Evolutionary conservation across 208 protist species (phyloP), one percentile per base, ranked within the genome.

Genomic region (Acanthamoeba healyi): DNA sequence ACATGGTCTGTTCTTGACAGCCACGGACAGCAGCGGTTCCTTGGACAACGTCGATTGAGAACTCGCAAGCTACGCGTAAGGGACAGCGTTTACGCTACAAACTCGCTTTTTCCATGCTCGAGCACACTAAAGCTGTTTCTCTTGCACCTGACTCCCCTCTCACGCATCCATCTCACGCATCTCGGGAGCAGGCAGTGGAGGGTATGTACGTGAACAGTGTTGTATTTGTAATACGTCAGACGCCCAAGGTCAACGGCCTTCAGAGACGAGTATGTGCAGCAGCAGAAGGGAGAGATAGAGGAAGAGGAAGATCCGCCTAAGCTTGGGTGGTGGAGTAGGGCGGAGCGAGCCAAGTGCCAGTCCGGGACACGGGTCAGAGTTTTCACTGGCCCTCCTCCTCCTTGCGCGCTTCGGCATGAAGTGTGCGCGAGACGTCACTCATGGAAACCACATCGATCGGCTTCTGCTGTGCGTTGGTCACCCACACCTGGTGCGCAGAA

Each of bases 401-500:
- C 77, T 86, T 86, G 9, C 9, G 44, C 29, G 24, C 42, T 44
- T 14, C 44, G 17, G 14, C 12, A 12, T 7, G 3, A 0, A 86
- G 22, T 24, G 44, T 36, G 77, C 77, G 77, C 77, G 58, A 17
- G 77, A 86, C 77, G 46, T 86, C 77, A 44, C 32, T 86, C 77
- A 86, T 86, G 22, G 77, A 86, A 1, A 86, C 77, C 44, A 86
- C 77, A 44, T 86, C 77, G 77, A 86, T 86, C n/a, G 77, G 77
- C 46, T 58, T 86, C 77, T 38, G 46, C 29, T 6, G 44, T 5
- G 77, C 22, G 42, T 86, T 38, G 17, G 77, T 86, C n/a, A 86
- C 77, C 77, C 77, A 86, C 40, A 86, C 77, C 77, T 67, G 61
- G 10, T 15, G 49, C 49, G 49, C n/a, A 54, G 49, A 54, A 6